Conservation (phyloP, 2,329 filamentous ascomycete species). For the Fusarium setosum region DNA sequence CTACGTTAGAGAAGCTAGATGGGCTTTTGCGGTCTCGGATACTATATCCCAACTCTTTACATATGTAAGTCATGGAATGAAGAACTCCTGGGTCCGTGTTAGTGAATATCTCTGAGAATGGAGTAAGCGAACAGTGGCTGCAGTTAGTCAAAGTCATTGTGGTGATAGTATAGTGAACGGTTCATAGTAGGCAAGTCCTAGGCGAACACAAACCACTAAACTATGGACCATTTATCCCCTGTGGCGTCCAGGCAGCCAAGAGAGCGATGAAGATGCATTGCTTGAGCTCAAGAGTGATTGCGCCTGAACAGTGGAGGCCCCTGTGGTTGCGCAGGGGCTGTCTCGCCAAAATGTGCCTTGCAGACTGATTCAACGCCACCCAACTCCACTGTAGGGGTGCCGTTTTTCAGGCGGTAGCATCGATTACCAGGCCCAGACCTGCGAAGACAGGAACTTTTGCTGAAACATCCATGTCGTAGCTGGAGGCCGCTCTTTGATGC, state of each 20-base stretch:
- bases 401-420: no score
- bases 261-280: background rate
- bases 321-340: background rate
- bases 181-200: background rate
- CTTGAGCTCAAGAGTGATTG: background rate
- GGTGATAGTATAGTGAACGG: background rate
- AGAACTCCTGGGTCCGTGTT: background rate
- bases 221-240: background rate
- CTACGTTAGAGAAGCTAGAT: background rate
- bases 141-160: background rate
- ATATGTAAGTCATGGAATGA: background rate
- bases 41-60: background rate
- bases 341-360: background rate
- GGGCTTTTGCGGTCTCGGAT: background rate
- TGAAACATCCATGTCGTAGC: background rate
- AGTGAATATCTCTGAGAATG: background rate
- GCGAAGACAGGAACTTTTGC: background rate
- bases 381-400: background rate
- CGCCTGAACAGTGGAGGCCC: background rate
- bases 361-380: background rate
- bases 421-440: no score
- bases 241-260: background rate
- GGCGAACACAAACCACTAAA: background rate
- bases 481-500: background rate
- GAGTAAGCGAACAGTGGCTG: conserved; percentile 2